These are phyloP conservation scores for Debaryomyces fabryi DNA, from an alignment of 1,139 yeast species.

Conservation along the genomic window DNA sequence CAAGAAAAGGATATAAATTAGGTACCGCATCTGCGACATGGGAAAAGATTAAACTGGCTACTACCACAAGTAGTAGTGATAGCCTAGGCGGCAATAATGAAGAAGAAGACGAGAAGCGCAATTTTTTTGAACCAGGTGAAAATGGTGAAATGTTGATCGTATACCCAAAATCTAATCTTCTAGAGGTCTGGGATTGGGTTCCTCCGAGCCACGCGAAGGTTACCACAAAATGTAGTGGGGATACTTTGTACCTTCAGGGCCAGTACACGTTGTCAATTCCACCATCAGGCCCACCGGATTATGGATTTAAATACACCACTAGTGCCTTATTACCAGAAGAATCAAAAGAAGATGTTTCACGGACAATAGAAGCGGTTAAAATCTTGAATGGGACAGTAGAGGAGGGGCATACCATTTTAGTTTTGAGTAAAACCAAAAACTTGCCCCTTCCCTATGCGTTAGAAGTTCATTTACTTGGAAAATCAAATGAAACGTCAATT, in stretches of 20 bases:
- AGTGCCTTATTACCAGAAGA: neutral
- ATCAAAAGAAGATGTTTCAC: neutral
- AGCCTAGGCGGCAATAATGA: conserved; percentile 4
- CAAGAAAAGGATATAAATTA: conserved; percentile 38
- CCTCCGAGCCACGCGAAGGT: conserved; percentile 24
- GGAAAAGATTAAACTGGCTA: conserved; percentile 45
- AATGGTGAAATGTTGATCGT: conserved; percentile 50
- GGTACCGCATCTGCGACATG: conserved; percentile 50
- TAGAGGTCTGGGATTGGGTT: conserved; percentile 59
- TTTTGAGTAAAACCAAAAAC: neutral
- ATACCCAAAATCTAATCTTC: conserved; percentile 24
- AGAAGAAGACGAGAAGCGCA: conserved; percentile 3
- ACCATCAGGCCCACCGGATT: neutral
- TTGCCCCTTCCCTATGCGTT: neutral
- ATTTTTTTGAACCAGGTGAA: conserved; percentile 39
- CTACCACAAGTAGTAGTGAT: conserved; percentile 16
- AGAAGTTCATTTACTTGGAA: conserved; percentile 2
- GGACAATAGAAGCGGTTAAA: conserved; percentile 2
- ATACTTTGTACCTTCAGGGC: conserved; percentile 35
- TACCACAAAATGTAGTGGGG: conserved; percentile 24
- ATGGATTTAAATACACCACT: neutral
- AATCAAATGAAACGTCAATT: neutral
- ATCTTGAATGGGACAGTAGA: neutral
- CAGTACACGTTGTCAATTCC: conserved; percentile 16
- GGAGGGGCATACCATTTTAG: conserved; percentile 1